Evolutionary conservation across 1,284 basidiomycete species (phyloP).

Genomic region (Jaminaea rosea): DNA sequence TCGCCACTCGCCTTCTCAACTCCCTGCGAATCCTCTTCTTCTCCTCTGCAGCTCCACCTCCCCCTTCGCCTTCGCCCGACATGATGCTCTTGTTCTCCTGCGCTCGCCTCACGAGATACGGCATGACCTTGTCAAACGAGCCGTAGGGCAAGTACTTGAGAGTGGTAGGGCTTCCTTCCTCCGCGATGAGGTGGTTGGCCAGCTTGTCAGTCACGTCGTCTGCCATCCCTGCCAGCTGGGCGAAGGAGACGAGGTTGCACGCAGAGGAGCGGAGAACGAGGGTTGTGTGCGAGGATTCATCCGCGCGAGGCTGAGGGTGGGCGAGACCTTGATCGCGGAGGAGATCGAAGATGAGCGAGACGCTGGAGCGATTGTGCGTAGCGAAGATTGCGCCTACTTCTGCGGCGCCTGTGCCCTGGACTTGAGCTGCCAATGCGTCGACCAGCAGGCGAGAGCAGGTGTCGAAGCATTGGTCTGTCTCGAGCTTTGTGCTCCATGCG

Average conservation of each 20-base stretch:
- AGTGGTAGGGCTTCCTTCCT: conserved; percentile 51
- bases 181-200: conserved; percentile 56
- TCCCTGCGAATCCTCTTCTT: neutral
- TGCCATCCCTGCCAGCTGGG: conserved; percentile 69
- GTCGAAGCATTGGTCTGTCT: conserved; percentile 75
- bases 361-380: conserved; percentile 71
- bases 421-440: conserved; percentile 52
- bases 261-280: conserved; percentile 38
- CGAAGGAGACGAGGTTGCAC: conserved; percentile 63
- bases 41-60: neutral
- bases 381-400: conserved; percentile 68
- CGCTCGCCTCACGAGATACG: conserved; percentile 64
- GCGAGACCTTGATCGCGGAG: neutral
- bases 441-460: conserved; percentile 60
- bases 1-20: neutral
- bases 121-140: conserved; percentile 54
- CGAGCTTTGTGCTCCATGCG: conserved; percentile 52
- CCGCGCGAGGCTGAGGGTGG: too few relatives aligned
- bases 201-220: conserved; percentile 69
- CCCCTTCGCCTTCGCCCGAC: conserved; percentile 52
- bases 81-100: conserved; percentile 69
- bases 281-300: neutral
- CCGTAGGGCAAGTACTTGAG: conserved; percentile 42
- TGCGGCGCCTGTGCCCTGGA: conserved; percentile 11
- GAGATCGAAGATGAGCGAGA: conserved; percentile 57